Conservation (phyloP, 192 early-diverging fungal genomes). For the Rhizophagus clarus region DNA sequence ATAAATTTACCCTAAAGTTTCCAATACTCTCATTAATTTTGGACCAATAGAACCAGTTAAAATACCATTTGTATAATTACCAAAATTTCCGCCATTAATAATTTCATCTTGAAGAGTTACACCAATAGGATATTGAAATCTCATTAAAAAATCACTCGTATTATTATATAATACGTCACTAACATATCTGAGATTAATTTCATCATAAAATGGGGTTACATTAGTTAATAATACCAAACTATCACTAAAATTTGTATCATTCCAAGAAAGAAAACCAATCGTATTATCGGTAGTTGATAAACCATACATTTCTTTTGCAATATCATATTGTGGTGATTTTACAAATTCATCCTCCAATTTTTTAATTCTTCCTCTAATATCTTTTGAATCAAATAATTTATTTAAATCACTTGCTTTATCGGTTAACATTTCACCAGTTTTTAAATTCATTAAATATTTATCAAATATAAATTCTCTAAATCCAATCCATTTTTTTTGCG, state of each 20-base stretch:
- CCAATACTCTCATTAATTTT: background rate
- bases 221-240: background rate
- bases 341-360: background rate
- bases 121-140: background rate
- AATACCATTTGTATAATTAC: background rate
- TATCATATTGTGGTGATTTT: background rate
- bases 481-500: background rate
- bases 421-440: background rate
- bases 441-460: background rate
- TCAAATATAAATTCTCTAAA: constrained; percentile 11
- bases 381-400: background rate
- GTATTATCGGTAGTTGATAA: background rate
- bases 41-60: background rate
- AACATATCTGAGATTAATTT: background rate
- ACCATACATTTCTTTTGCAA: background rate
- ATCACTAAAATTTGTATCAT: background rate
- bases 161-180: background rate
- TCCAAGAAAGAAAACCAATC: background rate
- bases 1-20: background rate
- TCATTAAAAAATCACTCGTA: constrained; percentile 8
- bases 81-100: background rate
- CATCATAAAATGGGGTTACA: background rate
- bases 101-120: background rate
- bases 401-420: background rate
- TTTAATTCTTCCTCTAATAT: background rate